Percentiles rank a stretch among this genome's conserved stretches.
These are phyloP conservation scores for Paxillus involutus DNA, from an alignment of 768 basidiomycete genomes.

Conservation along the genomic window DNA sequence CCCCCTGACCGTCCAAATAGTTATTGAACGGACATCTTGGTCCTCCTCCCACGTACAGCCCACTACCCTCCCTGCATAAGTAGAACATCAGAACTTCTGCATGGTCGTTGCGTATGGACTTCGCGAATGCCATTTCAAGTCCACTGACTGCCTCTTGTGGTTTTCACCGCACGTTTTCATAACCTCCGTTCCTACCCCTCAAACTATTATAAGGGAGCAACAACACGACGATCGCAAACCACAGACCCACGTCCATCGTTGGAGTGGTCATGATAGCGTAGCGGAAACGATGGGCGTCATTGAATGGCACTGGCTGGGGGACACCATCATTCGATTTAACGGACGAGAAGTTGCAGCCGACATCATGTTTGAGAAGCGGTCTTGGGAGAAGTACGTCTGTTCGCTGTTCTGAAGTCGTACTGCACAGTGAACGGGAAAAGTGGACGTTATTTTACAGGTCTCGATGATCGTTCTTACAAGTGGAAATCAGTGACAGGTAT, in stretches of 20 bases:
- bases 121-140: too few species aligned
- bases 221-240: neutral
- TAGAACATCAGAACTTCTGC: too few species aligned
- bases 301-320: conserved; percentile 21
- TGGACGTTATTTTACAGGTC: conserved; percentile 32
- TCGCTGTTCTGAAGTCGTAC: neutral
- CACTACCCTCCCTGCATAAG: too few species aligned
- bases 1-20: too few species aligned
- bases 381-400: conserved; percentile 18
- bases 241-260: conserved; percentile 1
- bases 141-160: too few species aligned
- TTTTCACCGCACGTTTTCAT: too few species aligned
- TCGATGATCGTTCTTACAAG: conserved; percentile 29
- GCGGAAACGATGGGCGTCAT: conserved; percentile 24
- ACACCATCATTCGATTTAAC: conserved; percentile 14
- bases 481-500: conserved; percentile 28
- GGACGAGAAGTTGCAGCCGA: conserved; percentile 8
- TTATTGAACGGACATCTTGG: too few species aligned
- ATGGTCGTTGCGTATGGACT: too few species aligned
- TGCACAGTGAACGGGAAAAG: conserved; percentile 9
- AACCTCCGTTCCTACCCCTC: too few species aligned
- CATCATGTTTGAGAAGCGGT: conserved; percentile 11
- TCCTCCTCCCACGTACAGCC: too few species aligned
- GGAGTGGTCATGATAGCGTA: conserved; percentile 11
- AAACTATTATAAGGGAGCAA: too few species aligned